Evolutionary conservation across 805 yeast genomes (phyloP), one percentile per base, ranked within the genome.

Genomic region (Candida berthetii): DNA sequence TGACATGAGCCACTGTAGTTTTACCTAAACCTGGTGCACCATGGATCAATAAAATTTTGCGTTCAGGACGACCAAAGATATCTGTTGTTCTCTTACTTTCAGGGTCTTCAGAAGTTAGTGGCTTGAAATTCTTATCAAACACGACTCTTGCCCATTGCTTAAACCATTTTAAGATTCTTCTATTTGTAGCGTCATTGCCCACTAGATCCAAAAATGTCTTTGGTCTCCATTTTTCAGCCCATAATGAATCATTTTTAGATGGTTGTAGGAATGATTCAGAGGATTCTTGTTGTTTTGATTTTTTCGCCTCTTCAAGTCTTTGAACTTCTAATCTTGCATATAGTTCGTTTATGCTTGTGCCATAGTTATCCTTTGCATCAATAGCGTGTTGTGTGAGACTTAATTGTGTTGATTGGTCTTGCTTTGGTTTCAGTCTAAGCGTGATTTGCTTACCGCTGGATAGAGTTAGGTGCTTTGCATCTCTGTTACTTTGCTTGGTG

Each of bases 21-120:
- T 91, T 91, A 9, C 99, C 99, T 15, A 84, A 71, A 2, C 99
- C 99, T 0, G 96, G 89, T 0, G 96, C 93, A 0, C 99, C 99
- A 57, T 83, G 88, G 10, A 93, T 73, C 33, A 93, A 64, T 17
- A 93, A 57, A 0, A 93, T 70, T 48, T 78, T 82, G 40, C 72
- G 72, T 14, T 60, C 64, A 0, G 90, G 90, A 42, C 90, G 65
- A 24, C 73, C 68, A 33, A 73, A 67, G 1, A 77, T 75, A 54
- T 82, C 88, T 1, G 43, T 35, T 5, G 46, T 48, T 13, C 41
- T 46, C 1, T 37, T 20, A 17, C 37, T 38, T 27, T 43, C 14
- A 25, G 37, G 19, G 25, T 47, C 46, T 6, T 44, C 27, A 33
- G 53, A 29, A 22, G 50, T 47, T 24, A 51, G 47, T 4, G 60